Percentiles rank a stretch among this genome's conserved stretches.
These are phyloP conservation scores for Schizophyllum commune DNA, from an alignment of 1,284 basidiomycete genomes.

Conservation along the genomic window DNA sequence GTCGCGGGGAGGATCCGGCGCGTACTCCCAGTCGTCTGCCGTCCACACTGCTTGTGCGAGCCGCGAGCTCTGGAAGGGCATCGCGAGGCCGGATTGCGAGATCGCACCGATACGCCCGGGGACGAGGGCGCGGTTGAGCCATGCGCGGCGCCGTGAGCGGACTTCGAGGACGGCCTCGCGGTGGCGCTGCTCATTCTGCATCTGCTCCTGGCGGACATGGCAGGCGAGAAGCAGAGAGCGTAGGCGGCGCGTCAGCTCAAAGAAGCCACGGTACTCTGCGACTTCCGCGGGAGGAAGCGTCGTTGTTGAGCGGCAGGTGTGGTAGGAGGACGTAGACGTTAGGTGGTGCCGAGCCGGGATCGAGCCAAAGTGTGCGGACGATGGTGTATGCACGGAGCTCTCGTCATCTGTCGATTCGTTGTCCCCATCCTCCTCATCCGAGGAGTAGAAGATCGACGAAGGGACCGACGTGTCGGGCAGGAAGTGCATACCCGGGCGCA, in stretches of 20 bases:
- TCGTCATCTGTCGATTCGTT: slow-evolving; percentile 41
- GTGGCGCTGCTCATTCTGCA: slow-evolving; percentile 28
- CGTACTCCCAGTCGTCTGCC: slow-evolving; percentile 25
- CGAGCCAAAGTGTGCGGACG: slow-evolving; percentile 20
- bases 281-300: neutral
- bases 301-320: neutral
- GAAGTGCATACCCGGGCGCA: slow-evolving; percentile 3
- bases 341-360: slow-evolving; percentile 1
- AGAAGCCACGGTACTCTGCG: slow-evolving; percentile 30
- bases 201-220: slow-evolving; percentile 26
- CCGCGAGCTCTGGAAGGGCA: slow-evolving; percentile 33
- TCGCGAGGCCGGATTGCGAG: slow-evolving; percentile 31
- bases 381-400: slow-evolving; percentile 48
- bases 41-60: slow-evolving; percentile 28
- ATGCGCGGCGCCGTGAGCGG: slow-evolving; percentile 44
- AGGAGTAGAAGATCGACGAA: slow-evolving; percentile 4
- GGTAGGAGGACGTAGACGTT: slow-evolving; percentile 6
- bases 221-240: slow-evolving; percentile 30
- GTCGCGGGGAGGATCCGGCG: neutral
- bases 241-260: slow-evolving; percentile 31
- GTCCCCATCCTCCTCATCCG: slow-evolving; percentile 22
- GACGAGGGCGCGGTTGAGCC: slow-evolving; percentile 36
- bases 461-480: slow-evolving; percentile 8
- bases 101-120: slow-evolving; percentile 11
- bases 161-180: slow-evolving; percentile 39